These are phyloP conservation scores for Stropharia rugosoannulata DNA, from an alignment of 768 basidiomycete species.

Conservation along the genomic window DNA sequence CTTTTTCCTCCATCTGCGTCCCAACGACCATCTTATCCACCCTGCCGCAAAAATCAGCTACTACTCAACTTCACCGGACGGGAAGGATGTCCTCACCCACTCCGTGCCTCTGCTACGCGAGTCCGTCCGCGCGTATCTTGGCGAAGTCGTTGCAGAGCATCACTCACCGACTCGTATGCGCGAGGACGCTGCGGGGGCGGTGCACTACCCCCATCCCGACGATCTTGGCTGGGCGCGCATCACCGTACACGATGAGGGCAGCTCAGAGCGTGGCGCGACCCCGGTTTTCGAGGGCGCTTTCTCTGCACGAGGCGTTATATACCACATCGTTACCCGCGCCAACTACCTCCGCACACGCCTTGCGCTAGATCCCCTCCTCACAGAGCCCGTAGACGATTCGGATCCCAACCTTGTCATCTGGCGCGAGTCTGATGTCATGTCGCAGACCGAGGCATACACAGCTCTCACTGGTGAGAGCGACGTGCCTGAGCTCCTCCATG, in stretches of 20 bases:
- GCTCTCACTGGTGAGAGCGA: constrained; percentile 25
- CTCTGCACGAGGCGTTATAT: constrained; percentile 59
- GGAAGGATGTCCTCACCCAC: constrained; percentile 46
- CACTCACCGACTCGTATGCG: constrained; percentile 54
- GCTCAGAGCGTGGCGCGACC: constrained; percentile 40
- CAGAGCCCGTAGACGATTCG: constrained; percentile 35
- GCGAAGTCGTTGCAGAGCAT: constrained; percentile 67
- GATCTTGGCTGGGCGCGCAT: constrained; percentile 79
- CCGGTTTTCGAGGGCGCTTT: constrained; percentile 80
- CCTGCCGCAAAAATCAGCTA: constrained; percentile 74
- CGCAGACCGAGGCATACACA: constrained; percentile 44
- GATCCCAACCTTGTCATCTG: constrained; percentile 67
- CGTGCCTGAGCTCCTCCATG: constrained; percentile 15
- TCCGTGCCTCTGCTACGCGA: constrained; percentile 64
- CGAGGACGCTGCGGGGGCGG: constrained; percentile 59
- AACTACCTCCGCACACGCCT: constrained; percentile 67
- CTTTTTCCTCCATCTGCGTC: constrained; percentile 72
- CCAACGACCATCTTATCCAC: constrained; percentile 78
- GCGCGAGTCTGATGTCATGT: constrained; percentile 70
- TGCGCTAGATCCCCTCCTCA: constrained; percentile 51
- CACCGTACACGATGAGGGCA: constrained; percentile 65
- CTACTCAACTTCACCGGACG: constrained; percentile 51
- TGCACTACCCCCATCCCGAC: constrained; percentile 40
- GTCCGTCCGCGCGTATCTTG: constrained; percentile 67
- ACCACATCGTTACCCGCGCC: constrained; percentile 71